A percentile compares a stretch with the other conserved stretches of the same genome.
phyloP scores from a whole-genome alignment of 345 rosid species.

The Murraya koenigii region DNA sequence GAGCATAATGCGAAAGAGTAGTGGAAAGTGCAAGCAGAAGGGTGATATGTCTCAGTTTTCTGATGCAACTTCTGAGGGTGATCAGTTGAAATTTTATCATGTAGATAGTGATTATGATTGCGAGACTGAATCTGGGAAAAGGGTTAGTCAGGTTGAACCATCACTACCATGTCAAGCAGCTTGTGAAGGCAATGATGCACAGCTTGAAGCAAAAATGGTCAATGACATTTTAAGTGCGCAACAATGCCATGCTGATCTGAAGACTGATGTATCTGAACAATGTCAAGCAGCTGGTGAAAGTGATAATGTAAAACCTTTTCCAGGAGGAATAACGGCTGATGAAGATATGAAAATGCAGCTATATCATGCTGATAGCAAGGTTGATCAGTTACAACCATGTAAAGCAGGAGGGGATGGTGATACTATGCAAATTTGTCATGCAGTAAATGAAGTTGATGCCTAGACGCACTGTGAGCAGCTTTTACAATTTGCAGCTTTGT shows the following conservation, averaged over 20 bases:
- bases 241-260: not conserved
- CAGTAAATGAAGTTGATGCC: conserved; percentile 13
- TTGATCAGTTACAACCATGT: conserved; percentile 8
- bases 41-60: conserved; percentile 27
- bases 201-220: conserved; percentile 6
- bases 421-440: conserved; percentile 13
- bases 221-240: not conserved
- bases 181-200: conserved; percentile 13
- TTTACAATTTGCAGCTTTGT: conserved; percentile 14
- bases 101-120: conserved; percentile 19
- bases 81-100: conserved; percentile 15
- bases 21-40: conserved; percentile 31
- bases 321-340: not conserved
- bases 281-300: not conserved
- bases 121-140: conserved; percentile 22
- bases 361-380: conserved; percentile 12
- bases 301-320: not conserved
- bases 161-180: conserved; percentile 9
- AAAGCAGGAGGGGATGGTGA: conserved; percentile 17
- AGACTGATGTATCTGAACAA: not conserved
- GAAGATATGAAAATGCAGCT: not conserved
- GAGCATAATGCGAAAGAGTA: conserved; percentile 31
- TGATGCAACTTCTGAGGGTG: conserved; percentile 24
- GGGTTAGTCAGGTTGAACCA: conserved; percentile 16
- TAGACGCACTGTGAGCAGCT: conserved; percentile 13